Conservation (phyloP, 331 rosid species). For the Rosa hybrid region DNA sequence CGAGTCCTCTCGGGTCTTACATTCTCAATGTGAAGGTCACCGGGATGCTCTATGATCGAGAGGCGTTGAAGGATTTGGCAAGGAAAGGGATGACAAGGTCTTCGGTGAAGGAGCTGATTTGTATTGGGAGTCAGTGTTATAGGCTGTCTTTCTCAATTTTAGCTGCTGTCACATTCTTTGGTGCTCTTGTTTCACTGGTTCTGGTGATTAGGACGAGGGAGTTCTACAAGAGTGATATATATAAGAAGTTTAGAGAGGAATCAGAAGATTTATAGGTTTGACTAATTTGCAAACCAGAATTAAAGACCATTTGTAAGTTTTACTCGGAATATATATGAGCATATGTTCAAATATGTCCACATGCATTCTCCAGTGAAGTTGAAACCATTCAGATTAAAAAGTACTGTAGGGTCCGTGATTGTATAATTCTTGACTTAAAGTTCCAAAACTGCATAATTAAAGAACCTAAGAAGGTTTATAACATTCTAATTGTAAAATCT, state of each 20-base stretch:
- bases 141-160: slow-evolving; percentile 29
- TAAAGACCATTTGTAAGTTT: not conserved
- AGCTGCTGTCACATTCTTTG: slow-evolving; percentile 39
- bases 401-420: not conserved
- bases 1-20: slow-evolving; percentile 44
- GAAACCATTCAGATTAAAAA: not conserved
- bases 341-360: not conserved
- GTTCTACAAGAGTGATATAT: slow-evolving; percentile 40
- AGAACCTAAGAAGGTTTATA: too few relatives aligned
- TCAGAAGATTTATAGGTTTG: not conserved
- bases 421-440: too few relatives aligned
- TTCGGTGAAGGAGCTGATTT: slow-evolving; percentile 36
- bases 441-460: not conserved
- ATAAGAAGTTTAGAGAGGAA: slow-evolving; percentile 37
- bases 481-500: too few relatives aligned
- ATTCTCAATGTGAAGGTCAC: slow-evolving; percentile 38
- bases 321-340: not conserved
- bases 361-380: not conserved
- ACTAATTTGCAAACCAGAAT: not conserved
- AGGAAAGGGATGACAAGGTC: slow-evolving; percentile 27
- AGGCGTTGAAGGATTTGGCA: slow-evolving; percentile 34
- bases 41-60: slow-evolving; percentile 36
- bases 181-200: slow-evolving; percentile 36
- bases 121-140: slow-evolving; percentile 36
- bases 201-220: slow-evolving; percentile 36